Conservation (phyloP, 768 basidiomycete species). For the Boletus subparvulus region DNA sequence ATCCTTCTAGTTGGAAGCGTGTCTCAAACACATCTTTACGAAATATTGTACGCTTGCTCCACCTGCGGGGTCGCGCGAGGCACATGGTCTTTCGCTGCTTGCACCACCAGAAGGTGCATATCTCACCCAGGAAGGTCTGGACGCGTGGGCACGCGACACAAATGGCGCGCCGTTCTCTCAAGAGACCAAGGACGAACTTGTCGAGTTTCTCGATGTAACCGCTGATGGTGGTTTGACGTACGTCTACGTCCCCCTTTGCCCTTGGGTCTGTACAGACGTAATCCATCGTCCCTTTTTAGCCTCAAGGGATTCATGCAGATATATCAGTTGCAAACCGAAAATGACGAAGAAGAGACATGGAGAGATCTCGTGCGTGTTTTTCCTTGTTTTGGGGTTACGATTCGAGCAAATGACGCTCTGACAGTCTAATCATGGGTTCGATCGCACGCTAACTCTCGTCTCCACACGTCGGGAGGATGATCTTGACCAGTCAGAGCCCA, state of each 20-base stretch:
- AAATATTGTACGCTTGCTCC: slow-evolving; percentile 64
- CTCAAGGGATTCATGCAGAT: slow-evolving; percentile 81
- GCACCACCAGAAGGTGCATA: slow-evolving; percentile 53
- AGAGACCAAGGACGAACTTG: slow-evolving; percentile 75
- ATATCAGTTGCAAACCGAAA: slow-evolving; percentile 83
- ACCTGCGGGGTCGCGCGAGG: slow-evolving; percentile 19
- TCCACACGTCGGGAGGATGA: too few relatives aligned
- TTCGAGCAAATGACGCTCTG: slow-evolving; percentile 11
- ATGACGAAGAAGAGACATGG: slow-evolving; percentile 85
- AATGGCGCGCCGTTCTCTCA: slow-evolving; percentile 79
- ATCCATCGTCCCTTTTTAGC: slow-evolving; percentile 34
- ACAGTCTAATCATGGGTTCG: slow-evolving; percentile 54
- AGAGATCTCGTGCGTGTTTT: slow-evolving; percentile 61
- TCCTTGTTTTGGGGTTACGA: background rate
- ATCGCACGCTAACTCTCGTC: too few relatives aligned
- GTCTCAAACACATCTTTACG: slow-evolving; percentile 74
- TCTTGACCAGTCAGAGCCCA: background rate
- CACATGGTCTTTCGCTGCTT: slow-evolving; percentile 35
- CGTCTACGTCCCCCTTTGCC: slow-evolving; percentile 25
- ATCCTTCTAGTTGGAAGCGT: slow-evolving; percentile 57
- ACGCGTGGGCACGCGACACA: slow-evolving; percentile 76
- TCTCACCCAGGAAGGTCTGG: slow-evolving; percentile 59
- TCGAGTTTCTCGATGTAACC: slow-evolving; percentile 73
- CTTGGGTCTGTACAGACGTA: background rate
- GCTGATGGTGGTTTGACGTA: slow-evolving; percentile 74